These are phyloP conservation scores for Earliella scabrosa DNA, from an alignment of 1,284 basidiomycete genomes.

Conservation along the genomic window DNA sequence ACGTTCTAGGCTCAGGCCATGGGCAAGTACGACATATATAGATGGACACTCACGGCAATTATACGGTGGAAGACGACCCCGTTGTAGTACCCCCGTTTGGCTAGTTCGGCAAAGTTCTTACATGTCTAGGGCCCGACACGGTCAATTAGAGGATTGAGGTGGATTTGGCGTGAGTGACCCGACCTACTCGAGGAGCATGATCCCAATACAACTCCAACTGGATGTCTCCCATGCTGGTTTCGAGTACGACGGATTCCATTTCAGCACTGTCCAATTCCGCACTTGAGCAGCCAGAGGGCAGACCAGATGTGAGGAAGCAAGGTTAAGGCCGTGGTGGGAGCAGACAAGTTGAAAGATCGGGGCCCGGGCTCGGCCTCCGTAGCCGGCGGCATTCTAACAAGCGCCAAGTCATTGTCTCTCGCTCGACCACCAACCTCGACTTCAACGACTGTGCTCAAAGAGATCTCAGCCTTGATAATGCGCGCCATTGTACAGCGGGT, in stretches of 20 bases:
- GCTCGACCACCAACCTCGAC: background rate
- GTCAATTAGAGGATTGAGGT: conserved; percentile 6
- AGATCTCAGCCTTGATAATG: no score
- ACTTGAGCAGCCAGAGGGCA: background rate
- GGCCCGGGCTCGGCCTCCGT: background rate
- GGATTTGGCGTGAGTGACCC: no score
- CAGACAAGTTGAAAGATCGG: background rate
- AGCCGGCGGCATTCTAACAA: background rate
- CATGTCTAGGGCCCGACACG: conserved; percentile 68
- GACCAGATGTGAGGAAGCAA: background rate
- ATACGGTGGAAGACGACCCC: conserved; percentile 88
- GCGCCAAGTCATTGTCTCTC: background rate
- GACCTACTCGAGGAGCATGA: conserved; percentile 83
- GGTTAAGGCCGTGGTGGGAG: conserved; percentile 3
- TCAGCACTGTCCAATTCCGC: background rate
- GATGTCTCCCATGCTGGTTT: conserved; percentile 89
- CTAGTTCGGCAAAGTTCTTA: conserved; percentile 89
- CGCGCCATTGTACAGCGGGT: conserved; percentile 82
- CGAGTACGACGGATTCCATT: conserved; percentile 72
- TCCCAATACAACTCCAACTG: conserved; percentile 90
- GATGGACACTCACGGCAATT: conserved; percentile 63
- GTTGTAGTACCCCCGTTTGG: conserved; percentile 87
- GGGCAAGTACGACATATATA: conserved; percentile 14
- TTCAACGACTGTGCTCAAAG: background rate
- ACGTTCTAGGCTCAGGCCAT: conserved; percentile 1